Conservation (phyloP, 768 basidiomycete species). For the Boletales sp. region DNA sequence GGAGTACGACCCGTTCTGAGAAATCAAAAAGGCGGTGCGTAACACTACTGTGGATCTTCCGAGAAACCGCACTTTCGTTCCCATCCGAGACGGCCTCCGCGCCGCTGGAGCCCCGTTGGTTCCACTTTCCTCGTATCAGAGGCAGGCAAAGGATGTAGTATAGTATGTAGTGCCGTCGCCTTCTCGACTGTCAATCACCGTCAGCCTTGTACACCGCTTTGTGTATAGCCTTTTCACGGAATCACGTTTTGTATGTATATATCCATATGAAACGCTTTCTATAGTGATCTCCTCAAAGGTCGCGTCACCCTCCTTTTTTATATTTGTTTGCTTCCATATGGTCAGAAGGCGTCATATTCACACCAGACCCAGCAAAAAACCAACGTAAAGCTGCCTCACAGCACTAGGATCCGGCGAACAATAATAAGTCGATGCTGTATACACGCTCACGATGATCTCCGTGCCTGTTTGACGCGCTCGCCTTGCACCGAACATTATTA, state of each 20-base stretch:
- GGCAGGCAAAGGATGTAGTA: neutral
- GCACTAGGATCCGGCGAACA: neutral
- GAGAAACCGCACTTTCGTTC: neutral
- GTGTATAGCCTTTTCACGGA: slow-evolving; percentile 7
- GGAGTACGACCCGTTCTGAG: neutral
- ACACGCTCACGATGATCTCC: too few relatives aligned
- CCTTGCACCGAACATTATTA: too few relatives aligned
- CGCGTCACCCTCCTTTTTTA: neutral
- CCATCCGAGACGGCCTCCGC: too few relatives aligned
- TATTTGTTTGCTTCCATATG: neutral
- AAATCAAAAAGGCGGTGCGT: slow-evolving; percentile 16
- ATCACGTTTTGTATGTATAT: neutral
- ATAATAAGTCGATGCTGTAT: neutral
- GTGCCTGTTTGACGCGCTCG: too few relatives aligned
- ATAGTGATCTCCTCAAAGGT: neutral
- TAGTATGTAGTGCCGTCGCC: slow-evolving; percentile 1
- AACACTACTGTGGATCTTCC: slow-evolving; percentile 14
- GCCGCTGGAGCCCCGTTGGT: too few relatives aligned
- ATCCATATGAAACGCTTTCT: slow-evolving; percentile 1
- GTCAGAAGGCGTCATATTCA: neutral
- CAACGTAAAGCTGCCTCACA: neutral
- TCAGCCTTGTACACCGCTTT: neutral
- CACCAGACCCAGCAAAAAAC: neutral
- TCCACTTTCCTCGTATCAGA: too few relatives aligned
- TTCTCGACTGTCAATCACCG: slow-evolving; percentile 17